Conservation (phyloP, 2,329 filamentous ascomycete genomes). For the Alternaria conjuncta region DNA sequence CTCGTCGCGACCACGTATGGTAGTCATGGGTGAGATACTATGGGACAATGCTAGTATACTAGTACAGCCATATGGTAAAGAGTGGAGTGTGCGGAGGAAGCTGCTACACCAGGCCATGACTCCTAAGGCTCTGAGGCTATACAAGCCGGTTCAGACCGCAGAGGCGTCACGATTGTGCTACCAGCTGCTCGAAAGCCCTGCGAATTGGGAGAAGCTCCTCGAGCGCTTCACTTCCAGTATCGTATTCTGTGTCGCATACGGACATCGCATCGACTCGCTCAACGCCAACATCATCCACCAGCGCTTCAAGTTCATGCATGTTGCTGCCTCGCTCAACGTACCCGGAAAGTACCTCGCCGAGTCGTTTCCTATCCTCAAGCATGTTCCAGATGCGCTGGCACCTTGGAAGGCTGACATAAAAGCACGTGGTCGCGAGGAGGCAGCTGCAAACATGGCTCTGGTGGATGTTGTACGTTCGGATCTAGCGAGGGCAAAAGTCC, state of each 20-base stretch:
- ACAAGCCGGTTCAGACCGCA: slow-evolving; percentile 58
- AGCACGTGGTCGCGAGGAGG: slow-evolving; percentile 47
- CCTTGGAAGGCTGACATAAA: slow-evolving; percentile 58
- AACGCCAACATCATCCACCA: slow-evolving; percentile 56
- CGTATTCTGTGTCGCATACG: slow-evolving; percentile 60
- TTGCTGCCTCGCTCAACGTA: slow-evolving; percentile 56
- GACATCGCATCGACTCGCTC: slow-evolving; percentile 57
- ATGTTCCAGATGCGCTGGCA: slow-evolving; percentile 54
- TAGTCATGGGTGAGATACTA: slow-evolving; percentile 55
- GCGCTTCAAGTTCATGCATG: slow-evolving; percentile 58
- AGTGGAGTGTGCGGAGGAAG: slow-evolving; percentile 53
- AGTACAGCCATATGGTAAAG: slow-evolving; percentile 57
- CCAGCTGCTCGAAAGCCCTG: slow-evolving; percentile 50
- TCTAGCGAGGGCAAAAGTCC: slow-evolving; percentile 45
- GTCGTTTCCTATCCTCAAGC: slow-evolving; percentile 53
- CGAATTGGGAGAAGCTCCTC: slow-evolving; percentile 55
- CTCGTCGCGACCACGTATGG: slow-evolving; percentile 54
- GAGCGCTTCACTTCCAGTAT: slow-evolving; percentile 59
- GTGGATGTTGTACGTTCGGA: slow-evolving; percentile 51
- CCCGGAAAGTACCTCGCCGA: slow-evolving; percentile 56
- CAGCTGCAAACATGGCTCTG: slow-evolving; percentile 52
- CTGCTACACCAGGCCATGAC: slow-evolving; percentile 52
- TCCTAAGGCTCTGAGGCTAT: slow-evolving; percentile 52
- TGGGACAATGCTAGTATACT: slow-evolving; percentile 55
- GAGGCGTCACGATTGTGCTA: slow-evolving; percentile 56